Evolutionary conservation across 495 filamentous ascomycete species (phyloP).

Genomic region (Daldinia vernicosa): DNA sequence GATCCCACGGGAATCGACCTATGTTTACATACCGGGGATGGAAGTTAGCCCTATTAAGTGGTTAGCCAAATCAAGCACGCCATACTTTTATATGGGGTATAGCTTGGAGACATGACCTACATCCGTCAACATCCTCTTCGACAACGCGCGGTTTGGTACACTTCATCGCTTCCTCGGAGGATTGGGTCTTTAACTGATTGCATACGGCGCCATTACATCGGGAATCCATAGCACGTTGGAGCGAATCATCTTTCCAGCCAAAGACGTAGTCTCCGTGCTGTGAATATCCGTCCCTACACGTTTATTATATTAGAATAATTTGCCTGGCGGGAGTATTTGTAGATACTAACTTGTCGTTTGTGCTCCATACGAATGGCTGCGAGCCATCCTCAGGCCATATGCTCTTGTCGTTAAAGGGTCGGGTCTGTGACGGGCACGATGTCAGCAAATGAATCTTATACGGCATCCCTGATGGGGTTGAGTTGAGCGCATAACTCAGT

Average conservation of each 20-base stretch:
- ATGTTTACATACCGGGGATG: too few species aligned
- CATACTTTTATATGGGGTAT: too few species aligned
- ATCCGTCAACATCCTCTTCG: slow-evolving; percentile 55
- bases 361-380: slow-evolving; percentile 48
- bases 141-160: slow-evolving; percentile 54
- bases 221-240: slow-evolving; percentile 53
- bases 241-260: slow-evolving; percentile 51
- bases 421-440: slow-evolving; percentile 38
- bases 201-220: slow-evolving; percentile 50
- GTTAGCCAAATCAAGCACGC: too few species aligned
- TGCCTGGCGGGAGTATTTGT: background rate
- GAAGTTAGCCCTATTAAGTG: slow-evolving; percentile 37
- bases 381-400: slow-evolving; percentile 51
- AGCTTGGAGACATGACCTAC: slow-evolving; percentile 52
- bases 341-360: slow-evolving; percentile 45
- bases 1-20: too few species aligned
- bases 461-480: background rate
- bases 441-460: slow-evolving; percentile 19
- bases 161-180: slow-evolving; percentile 47
- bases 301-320: slow-evolving; percentile 23
- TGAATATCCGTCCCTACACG: slow-evolving; percentile 45
- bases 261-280: slow-evolving; percentile 56
- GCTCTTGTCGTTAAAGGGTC: slow-evolving; percentile 46
- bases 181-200: slow-evolving; percentile 48
- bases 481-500: background rate